Evolutionary conservation across 306 rosid species (phyloP), one percentile per base, ranked within the genome.

Genomic region (Arachis stenosperma): DNA sequence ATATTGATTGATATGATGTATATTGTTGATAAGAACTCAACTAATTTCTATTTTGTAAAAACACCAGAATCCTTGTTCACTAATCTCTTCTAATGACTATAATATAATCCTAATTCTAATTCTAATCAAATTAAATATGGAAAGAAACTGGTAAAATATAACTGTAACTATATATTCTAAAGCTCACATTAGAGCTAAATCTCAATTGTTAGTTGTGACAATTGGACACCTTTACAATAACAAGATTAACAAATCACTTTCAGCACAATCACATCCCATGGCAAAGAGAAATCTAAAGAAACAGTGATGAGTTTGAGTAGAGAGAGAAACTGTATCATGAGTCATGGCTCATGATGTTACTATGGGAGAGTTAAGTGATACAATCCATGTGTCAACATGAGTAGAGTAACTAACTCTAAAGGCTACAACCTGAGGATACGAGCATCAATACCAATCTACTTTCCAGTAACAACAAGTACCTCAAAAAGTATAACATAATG

Each of bases 391-490:
- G 46, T 46, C 9, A 46, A 10, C 51, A 3, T 9, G 11, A 2
- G 51, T 46, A 10, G 51, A 46, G n/a, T 12, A 46, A 46, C 54
- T 48, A 4, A 48, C 54, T 9, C 54, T 48, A 4, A 48, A 2
- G n/a, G 13, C 54, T 48, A 48, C n/a, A 11, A 48, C 54, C 52
- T 11, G 14, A 48, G 6, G 15, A 47, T 22, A 22, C 27, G 27
- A 22, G 27, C 27, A 47, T 11, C 9, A 47, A 5, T 47, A 47
- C 9, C 52, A 2, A 6, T 47, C 3, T 47, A 11, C 52, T 2
- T 9, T 47, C 12, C 52, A 9, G 6, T n/a, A 4, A 9, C 62
- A 64, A 46, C 22, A 71, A 76, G 72, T 14, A 55, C 39, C 79
- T 53, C 6, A 36, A 11, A 11, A 48, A 11, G 17, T 68, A 78